Evolutionary conservation across 2,329 filamentous ascomycete genomes (phyloP), one percentile per base, ranked within the genome.

Genomic region (Fusarium nygamai): DNA sequence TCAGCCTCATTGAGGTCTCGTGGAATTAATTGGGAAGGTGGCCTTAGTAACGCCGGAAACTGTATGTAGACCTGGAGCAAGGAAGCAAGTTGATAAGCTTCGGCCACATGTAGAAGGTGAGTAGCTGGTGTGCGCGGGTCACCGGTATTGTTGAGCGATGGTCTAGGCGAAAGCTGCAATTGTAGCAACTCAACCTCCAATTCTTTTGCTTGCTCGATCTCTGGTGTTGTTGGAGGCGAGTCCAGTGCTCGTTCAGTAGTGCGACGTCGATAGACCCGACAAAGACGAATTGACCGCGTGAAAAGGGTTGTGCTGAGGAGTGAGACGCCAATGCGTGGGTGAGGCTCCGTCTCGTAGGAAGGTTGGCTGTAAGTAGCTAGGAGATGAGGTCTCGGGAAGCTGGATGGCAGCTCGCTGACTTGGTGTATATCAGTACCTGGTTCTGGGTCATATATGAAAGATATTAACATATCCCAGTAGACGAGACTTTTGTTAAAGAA

Each of bases 231-330:
- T 11, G 7, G 9, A 53, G 33, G 13, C 0, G 19, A 36, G 3
- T 4, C 1, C 0, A 0, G 3, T 6, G n/a, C 1, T 48, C 20
- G 4, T 5, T 48, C 50, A 22, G 14, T 12, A 8, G 10, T 17
- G 12, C 13, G 33, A 16, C 6, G 33, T 4, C 5, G 33, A 2
- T 8, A 12, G 3, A 12, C 1, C 13, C 50, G 19, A 7, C 33
- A 53, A 12, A 53, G 33, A 2, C 50, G 50, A 12, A 53, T 27
- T 3, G 50, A 53, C 5, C 50, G 33, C n/a, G 33, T 36, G 19
- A 36, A 27, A 3, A 36, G 33, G 13, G 5, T 22, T 1, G 33
- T 8, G 50, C 50, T 53, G 1, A 53, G 13, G 3, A 53, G 13
- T 22, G 50, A 53, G 19, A 53, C 33, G 3, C 50, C 50, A 0